Base-by-base conservation (phyloP, 148 eudicot genomes). In the Rhododendron williamsianum region DNA sequence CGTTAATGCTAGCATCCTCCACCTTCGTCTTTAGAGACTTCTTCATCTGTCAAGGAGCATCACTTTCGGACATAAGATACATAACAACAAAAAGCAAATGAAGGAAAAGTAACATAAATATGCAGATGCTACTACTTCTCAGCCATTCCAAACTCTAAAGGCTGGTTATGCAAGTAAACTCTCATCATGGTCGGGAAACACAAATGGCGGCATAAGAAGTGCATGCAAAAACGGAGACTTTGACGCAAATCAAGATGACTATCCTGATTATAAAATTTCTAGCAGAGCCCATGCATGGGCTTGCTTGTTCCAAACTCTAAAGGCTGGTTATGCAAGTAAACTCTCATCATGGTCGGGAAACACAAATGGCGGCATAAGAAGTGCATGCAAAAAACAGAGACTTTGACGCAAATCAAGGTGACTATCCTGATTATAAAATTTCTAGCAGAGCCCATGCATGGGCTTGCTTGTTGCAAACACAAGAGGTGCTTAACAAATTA, bases 21-120 rank as follows among this genome's bases (percentile, higher is more conserved):
- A 74, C 80, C 12, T 89, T 85, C 87, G 81, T 87, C 82, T 54
- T 78, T 23, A 82, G 56, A 71, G 89, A 88, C 81, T 85, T 88
- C 89, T 91, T 92, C 43, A 91, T 85, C 96, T 93, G 86, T 33
- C 84, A 84, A 13, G 76, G 3, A 81, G 63, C 83, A 69, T 63
- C 82, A 80, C 33, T 43, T 43, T 27, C 0, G 9, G 46, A 76
- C 6, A 1, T 25, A 78, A 43, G 46, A 54, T 16, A 41, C 41
- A 36, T 8, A 41, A 6, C 35, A 60, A 81, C 43, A 21, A 30
- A 76, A 30, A 25, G 77, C 72, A 87, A 52, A 21, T 71, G 41
- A 4, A 18, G 4, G 41, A 83, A 33, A 38, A 38, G 21, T 10
- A 27, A 19, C 60, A 85, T 27, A 6, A 13, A 65, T 65, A n/a